Base-by-base conservation (phyloP, 2,329 filamentous ascomycete species). In the Xylariaceae sp. region DNA sequence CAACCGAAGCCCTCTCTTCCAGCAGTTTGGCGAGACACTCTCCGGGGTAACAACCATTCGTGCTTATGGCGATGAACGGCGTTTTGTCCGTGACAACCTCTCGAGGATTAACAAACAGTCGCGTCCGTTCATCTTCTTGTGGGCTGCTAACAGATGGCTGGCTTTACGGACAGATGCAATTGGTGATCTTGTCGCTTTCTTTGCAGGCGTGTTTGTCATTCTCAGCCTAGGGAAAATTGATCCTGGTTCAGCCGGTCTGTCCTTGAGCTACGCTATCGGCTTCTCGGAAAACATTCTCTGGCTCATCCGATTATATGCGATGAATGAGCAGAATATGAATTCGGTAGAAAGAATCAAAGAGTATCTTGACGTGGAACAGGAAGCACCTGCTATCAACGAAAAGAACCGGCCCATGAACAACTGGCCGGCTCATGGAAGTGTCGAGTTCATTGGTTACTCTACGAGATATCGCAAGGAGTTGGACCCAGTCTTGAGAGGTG, bases 291-390 rank as follows among this genome's bases (percentile, higher is more conserved):
- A 96, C 62, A 88, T 99, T 5, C 75, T 99, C 19, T 99, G 94
- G 94, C 85, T 97, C 53, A 91, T 99, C 32, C 86, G 94, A 46
- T 79, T 96, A 11, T 99, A 99, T 70, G 87, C 91, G 0, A 84
- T 89, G 68, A 96, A 97, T 66, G 94, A 99, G 73, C 94, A 99
- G 72, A 97, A 96, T 73, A 97, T 99, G 94, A 99, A 99, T 73
- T 92, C 92, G 2, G 91, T 97, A 47, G 94, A 99, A 73, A 89
- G 94, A 67, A 87, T 99, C 68, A 95, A 96, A 75, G 94, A 99
- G 70, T 99, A 97, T 68, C 81, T 97, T 37, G 90, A 97, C 44
- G 88, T 99, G 1, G 92, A 97, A 64, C 92, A 96, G 70, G 94
- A 99, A 73, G 91, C 94, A 1, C 77, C 81, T 0, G 79, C 88